Evolutionary conservation across 495 filamentous ascomycete species (phyloP), one percentile per base, ranked within the genome.

Genomic region (Penicillium macrosclerotiorum): DNA sequence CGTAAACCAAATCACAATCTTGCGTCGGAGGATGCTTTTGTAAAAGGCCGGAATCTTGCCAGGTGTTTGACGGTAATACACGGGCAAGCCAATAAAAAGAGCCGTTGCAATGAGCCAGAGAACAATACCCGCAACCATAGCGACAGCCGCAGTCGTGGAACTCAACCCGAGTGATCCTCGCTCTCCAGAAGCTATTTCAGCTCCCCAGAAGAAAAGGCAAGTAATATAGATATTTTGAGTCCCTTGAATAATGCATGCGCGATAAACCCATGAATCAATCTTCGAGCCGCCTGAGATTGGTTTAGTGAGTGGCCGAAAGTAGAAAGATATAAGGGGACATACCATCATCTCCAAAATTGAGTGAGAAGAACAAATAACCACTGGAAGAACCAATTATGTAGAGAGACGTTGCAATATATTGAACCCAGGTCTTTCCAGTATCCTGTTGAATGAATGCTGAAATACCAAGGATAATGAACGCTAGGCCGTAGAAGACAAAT

Each of bases 151-250:
- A n/a, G n/a, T n/a, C n/a, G n/a, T n/a, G n/a, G n/a, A n/a, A n/a
- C n/a, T n/a, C n/a, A n/a, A n/a, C n/a, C n/a, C n/a, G n/a, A n/a
- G n/a, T n/a, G n/a, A n/a, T n/a, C n/a, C n/a, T n/a, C n/a, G n/a
- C n/a, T n/a, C n/a, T n/a, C n/a, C 54, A 73, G 62, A 80, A 84
- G 32, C 64, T 70, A 17, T n/a, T n/a, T n/a, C n/a, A n/a, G n/a
- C n/a, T n/a, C 82, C 82, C 82, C 82, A 85, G 63, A 75, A 83
- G 81, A 80, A 86, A 19, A 86, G 73, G 13, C 65, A 69, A 5
- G 74, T 72, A 51, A 78, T 72, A 62, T 82, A 83, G 36, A 84
- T 64, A 43, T 84, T 80, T 46, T 84, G 81, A 12, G 76, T 76
- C 18, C 82, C 82, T 58, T 83, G 77, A 44, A 85, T 78, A 30